These are phyloP conservation scores for Candida manassasensis DNA, from an alignment of 805 yeast species.

Conservation along the genomic window DNA sequence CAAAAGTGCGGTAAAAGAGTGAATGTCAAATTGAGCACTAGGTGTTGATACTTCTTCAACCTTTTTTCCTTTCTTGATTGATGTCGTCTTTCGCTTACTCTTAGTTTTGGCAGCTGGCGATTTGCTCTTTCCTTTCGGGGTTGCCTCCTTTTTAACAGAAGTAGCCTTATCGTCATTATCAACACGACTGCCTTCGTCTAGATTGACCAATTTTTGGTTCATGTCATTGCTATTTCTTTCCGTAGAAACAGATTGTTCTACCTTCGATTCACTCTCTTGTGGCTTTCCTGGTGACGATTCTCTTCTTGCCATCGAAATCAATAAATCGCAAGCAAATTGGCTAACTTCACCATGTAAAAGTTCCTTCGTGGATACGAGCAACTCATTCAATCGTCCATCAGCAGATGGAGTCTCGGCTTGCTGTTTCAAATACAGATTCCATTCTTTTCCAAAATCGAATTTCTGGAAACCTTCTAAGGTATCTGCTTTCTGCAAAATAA, in stretches of 20 bases:
- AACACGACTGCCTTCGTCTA: no score
- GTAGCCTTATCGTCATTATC: no score
- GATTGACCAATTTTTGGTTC: no score
- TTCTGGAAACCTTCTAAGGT: conserved; percentile 10
- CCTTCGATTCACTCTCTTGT: no score
- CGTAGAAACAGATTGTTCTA: no score
- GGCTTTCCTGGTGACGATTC: no score
- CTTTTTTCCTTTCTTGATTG: neutral
- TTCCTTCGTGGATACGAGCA: neutral
- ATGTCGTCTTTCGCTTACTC: conserved; percentile 3
- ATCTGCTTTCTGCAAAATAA: conserved; percentile 12
- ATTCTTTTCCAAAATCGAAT: conserved; percentile 14
- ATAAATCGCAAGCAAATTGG: neutral
- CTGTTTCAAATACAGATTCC: conserved; percentile 12
- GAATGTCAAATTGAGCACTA: conserved; percentile 16
- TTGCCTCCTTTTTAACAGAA: neutral
- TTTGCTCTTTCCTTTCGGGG: neutral
- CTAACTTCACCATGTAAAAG: neutral
- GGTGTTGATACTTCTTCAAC: conserved; percentile 3
- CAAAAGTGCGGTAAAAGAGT: conserved; percentile 23
- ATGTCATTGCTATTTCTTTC: no score
- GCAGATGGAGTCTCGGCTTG: neutral
- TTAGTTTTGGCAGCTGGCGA: neutral
- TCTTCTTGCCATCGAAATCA: no score
- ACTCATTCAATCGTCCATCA: neutral